Percentiles rank a stretch among this genome's conserved stretches.
Conservation (phyloP, 2,329 filamentous ascomycete genomes). For the Mycosphaerelloides madeirae region DNA sequence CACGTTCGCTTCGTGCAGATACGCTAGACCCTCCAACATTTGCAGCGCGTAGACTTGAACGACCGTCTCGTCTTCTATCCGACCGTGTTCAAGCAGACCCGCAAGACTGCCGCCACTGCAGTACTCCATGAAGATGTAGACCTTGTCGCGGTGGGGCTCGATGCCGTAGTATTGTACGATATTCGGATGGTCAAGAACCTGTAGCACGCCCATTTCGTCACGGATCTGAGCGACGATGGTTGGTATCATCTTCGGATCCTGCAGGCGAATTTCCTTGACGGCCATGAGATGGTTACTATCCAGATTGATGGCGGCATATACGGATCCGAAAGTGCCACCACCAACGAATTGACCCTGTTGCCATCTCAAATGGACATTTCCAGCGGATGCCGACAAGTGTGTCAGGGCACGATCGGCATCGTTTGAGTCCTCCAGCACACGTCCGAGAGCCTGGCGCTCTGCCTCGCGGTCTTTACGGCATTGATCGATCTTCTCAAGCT, state of each 20-base stretch:
- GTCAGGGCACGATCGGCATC: slow-evolving; percentile 94
- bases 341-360: slow-evolving; percentile 98
- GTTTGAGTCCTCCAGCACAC: slow-evolving; percentile 88
- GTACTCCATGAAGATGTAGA: slow-evolving; percentile 99
- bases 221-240: slow-evolving; percentile 89
- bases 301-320: slow-evolving; percentile 95
- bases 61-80: slow-evolving; percentile 95
- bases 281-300: slow-evolving; percentile 97
- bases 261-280: slow-evolving; percentile 94
- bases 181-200: slow-evolving; percentile 94
- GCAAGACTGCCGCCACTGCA: slow-evolving; percentile 93
- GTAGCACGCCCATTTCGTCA: slow-evolving; percentile 94
- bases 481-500: slow-evolving; percentile 72
- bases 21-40: slow-evolving; percentile 86
- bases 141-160: slow-evolving; percentile 94
- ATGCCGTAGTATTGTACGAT: slow-evolving; percentile 97
- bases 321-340: slow-evolving; percentile 93
- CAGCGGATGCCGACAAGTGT: slow-evolving; percentile 87
- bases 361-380: slow-evolving; percentile 93
- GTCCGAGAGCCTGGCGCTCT: slow-evolving; percentile 80
- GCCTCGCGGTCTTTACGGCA: slow-evolving; percentile 72
- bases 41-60: slow-evolving; percentile 96
- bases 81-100: slow-evolving; percentile 83
- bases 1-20: slow-evolving; percentile 86
- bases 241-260: slow-evolving; percentile 93